phyloP scores from a whole-genome alignment of 2,329 filamentous ascomycete genomes.

The Cryphonectria japonica region DNA sequence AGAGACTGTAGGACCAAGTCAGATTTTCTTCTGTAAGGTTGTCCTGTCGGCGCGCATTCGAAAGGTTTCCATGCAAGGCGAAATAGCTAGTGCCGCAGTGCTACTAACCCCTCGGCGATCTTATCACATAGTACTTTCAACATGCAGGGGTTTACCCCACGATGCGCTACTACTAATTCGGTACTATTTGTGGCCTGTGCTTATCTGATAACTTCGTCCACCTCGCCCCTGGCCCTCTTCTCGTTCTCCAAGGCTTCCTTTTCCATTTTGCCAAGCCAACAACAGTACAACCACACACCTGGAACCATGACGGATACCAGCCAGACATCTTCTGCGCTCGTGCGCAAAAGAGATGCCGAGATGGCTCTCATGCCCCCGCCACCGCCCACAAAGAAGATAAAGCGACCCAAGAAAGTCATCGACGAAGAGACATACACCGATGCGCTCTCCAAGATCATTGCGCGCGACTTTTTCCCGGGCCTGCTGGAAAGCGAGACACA shows the following conservation, averaged over 20 bases:
- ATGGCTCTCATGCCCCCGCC: conserved; percentile 85
- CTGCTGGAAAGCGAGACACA: conserved; percentile 84
- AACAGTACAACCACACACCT: conserved; percentile 1
- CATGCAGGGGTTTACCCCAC: conserved; percentile 17
- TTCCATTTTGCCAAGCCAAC: neutral
- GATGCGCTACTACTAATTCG: conserved; percentile 10
- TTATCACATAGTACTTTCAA: neutral
- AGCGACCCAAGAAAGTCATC: conserved; percentile 83
- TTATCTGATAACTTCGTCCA: neutral
- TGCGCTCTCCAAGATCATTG: conserved; percentile 90
- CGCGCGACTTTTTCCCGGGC: conserved; percentile 94
- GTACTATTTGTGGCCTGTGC: conserved; percentile 18
- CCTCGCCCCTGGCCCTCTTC: neutral
- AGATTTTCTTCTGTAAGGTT: conserved; percentile 12
- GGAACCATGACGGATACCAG: conserved; percentile 21
- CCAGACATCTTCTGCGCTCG: conserved; percentile 59
- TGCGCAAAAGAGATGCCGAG: conserved; percentile 66
- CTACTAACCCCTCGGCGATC: conserved; percentile 4
- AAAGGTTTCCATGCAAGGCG: conserved; percentile 23
- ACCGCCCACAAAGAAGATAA: conserved; percentile 83
- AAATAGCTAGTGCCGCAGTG: conserved; percentile 8
- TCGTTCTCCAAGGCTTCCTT: neutral
- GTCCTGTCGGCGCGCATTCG: conserved; percentile 10
- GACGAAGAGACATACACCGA: conserved; percentile 95
- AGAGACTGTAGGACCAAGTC: neutral